Evolutionary conservation across 2,329 filamentous ascomycete genomes (phyloP).

Genomic region (Beauveria sp.): DNA sequence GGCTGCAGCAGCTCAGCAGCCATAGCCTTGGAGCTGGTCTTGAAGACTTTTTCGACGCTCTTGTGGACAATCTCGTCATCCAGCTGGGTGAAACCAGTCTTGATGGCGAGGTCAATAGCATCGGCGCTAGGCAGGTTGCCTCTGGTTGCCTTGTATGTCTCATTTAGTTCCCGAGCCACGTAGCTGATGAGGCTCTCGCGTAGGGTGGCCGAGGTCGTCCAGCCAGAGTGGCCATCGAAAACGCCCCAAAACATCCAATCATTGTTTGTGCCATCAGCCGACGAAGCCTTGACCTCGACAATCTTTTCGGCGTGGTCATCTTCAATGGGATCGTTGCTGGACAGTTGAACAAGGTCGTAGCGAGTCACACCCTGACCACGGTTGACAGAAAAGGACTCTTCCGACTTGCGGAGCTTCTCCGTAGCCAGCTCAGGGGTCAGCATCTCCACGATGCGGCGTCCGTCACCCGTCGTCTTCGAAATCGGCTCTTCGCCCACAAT

Average conservation of each 20-base stretch:
- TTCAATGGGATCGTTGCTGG: conserved; percentile 95
- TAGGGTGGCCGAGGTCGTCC: conserved; percentile 95
- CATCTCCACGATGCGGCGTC: conserved; percentile 88
- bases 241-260: conserved; percentile 99
- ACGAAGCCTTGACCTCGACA: conserved; percentile 70
- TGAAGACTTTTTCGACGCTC: conserved; percentile 84
- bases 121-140: conserved; percentile 63
- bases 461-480: conserved; percentile 80
- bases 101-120: conserved; percentile 84
- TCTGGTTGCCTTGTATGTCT: conserved; percentile 71
- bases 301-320: conserved; percentile 98
- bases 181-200: conserved; percentile 87
- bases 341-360: conserved; percentile 90
- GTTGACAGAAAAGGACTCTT: conserved; percentile 86
- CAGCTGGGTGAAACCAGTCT: conserved; percentile 77
- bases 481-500: conserved; percentile 80
- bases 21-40: conserved; percentile 79
- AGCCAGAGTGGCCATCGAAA: conserved; percentile 94
- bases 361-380: conserved; percentile 85
- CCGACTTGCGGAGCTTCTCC: conserved; percentile 76
- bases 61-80: conserved; percentile 93
- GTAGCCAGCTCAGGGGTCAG: conserved; percentile 90
- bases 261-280: conserved; percentile 39
- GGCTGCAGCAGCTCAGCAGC: conserved; percentile 89
- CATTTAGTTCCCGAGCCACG: conserved; percentile 86